These are phyloP conservation scores for Colletotrichum sp. DNA, from an alignment of 2,329 filamentous ascomycete genomes.

Conservation along the genomic window DNA sequence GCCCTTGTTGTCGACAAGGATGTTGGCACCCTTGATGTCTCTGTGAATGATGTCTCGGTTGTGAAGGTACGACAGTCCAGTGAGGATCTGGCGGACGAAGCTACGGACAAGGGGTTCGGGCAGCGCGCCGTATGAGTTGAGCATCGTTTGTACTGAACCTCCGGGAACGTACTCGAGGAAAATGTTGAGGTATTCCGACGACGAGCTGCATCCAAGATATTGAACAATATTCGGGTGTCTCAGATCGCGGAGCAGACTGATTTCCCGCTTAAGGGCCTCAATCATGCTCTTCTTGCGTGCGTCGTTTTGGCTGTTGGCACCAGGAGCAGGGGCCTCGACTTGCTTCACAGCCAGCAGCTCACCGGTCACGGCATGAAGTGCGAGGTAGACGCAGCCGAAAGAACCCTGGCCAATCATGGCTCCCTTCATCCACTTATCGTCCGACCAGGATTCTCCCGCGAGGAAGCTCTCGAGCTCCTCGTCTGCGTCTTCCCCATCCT, in stretches of 20 bases:
- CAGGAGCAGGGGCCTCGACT: constrained; percentile 84
- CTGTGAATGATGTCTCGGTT: constrained; percentile 95
- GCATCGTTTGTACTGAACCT: constrained; percentile 97
- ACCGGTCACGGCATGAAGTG: constrained; percentile 92
- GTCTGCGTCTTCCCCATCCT: constrained; percentile 91
- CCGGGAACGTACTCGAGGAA: constrained; percentile 99
- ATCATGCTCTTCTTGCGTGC: constrained; percentile 98
- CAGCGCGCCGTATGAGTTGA: constrained; percentile 96
- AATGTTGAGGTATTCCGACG: constrained; percentile 94
- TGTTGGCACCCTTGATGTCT: constrained; percentile 99
- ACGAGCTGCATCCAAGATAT: constrained; percentile 93
- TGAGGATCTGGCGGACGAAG: constrained; percentile 95
- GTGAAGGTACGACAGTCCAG: constrained; percentile 91
- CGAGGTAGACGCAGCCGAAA: constrained; percentile 94
- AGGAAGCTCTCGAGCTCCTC: constrained; percentile 90
- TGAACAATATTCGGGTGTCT: constrained; percentile 98
- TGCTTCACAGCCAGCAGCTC: constrained; percentile 99
- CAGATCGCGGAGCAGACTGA: constrained; percentile 89
- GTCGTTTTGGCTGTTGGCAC: constrained; percentile 81
- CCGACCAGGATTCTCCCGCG: constrained; percentile 91
- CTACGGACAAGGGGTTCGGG: constrained; percentile 93
- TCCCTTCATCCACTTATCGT: constrained; percentile 99
- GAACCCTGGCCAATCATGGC: constrained; percentile 96
- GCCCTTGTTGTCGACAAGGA: constrained; percentile 98
- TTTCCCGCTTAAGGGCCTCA: constrained; percentile 94